Base-by-base conservation (phyloP, 2,329 filamentous ascomycete species). In the Aspergillus latus region DNA sequence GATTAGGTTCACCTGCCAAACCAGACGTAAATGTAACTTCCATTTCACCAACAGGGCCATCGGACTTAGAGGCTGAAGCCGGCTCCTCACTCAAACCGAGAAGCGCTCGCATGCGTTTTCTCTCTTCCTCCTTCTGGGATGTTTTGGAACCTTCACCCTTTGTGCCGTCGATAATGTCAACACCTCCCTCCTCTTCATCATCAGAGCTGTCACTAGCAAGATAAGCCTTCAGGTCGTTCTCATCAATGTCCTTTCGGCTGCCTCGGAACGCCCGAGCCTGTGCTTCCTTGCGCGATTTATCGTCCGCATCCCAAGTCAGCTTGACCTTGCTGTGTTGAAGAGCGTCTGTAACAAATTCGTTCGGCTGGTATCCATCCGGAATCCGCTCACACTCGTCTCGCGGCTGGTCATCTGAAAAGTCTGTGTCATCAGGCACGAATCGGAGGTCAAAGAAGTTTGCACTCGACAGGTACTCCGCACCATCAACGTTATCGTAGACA, bases 381-480 rank as follows among this genome's bases (percentile, higher is more conserved):
- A 96, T 80, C 57, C 80, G 81, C 44, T 84, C 81, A 74, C 92
- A 97, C 68, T 89, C 82, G 64, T 99, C 94, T 59, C 91, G 83
- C 0, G 93, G 86, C 65, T 88, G 87, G 64, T 88, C 85, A 47
- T 92, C 88, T 49, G 94, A 90, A 66, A 99, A 99, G 0, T 88
- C 87, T 2, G 89, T 88, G 9, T 91, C 90, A 64, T 97, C 92
- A 0, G 95, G 94, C 6, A 99, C 84, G 67, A 99, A 99, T 37
- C 94, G 87, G 7, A 99, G 78, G 69, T 99, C 94, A 68, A 99
- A 92, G 74, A 97, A 97, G 74, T 99, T 99, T 21, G 94, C 95
- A 1, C 92, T 96, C 1, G 90, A 88, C 37, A 96, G 86, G 70
- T 97, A 99, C 71, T 99, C 95, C 2, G 90, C 90, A 44, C 94